Percentiles rank a stretch among this genome's conserved stretches.
phyloP scores from a whole-genome alignment of 257 asterid genomes.

The Solanum ossicruentum region DNA sequence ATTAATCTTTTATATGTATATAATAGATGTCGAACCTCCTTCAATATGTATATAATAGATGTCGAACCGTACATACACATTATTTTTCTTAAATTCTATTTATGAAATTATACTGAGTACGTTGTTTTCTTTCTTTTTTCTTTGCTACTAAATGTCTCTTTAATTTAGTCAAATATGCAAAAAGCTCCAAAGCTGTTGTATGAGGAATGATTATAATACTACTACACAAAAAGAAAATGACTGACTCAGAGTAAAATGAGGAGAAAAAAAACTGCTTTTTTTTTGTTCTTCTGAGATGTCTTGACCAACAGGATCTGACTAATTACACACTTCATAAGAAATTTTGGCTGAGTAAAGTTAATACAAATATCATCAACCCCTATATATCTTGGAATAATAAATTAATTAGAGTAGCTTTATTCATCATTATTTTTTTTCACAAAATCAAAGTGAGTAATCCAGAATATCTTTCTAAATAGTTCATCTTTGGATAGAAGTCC shows the following conservation, averaged over 20 bases:
- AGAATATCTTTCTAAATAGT: too few relatives aligned
- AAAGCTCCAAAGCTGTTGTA: background rate
- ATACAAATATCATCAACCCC: constrained; percentile 39
- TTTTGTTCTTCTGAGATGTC: constrained; percentile 2
- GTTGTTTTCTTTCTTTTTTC: background rate
- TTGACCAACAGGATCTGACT: constrained; percentile 27
- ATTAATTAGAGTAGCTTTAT: background rate
- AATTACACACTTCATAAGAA: constrained; percentile 34
- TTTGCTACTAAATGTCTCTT: background rate
- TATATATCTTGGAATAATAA: constrained; percentile 8
- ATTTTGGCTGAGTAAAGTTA: constrained; percentile 32
- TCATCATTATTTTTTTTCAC: too few relatives aligned
- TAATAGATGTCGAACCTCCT: too few relatives aligned
- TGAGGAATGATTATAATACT: background rate
- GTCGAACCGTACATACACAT: background rate
- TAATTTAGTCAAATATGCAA: background rate
- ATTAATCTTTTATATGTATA: too few relatives aligned
- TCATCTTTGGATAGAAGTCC: too few relatives aligned
- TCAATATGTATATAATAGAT: too few relatives aligned
- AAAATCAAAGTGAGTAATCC: too few relatives aligned
- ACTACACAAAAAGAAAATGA: background rate
- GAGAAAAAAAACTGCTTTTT: background rate
- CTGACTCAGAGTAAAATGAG: background rate
- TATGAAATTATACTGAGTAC: background rate
- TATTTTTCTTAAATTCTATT: fast-evolving